phyloP scores from a whole-genome alignment of 2,329 filamentous ascomycete species.

The Ceratocystis eucalypticola region DNA sequence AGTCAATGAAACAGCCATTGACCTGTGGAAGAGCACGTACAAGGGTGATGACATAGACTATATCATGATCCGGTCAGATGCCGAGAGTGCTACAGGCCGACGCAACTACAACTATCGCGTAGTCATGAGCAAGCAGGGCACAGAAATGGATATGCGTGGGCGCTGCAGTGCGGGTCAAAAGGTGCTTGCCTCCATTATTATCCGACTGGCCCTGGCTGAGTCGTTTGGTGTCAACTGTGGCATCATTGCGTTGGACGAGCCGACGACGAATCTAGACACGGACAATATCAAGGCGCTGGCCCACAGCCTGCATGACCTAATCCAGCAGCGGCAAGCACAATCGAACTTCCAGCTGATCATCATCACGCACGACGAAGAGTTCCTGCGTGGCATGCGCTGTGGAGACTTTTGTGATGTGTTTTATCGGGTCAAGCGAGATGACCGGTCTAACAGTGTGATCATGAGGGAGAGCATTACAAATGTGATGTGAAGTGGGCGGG shows the following conservation, averaged over 20 bases:
- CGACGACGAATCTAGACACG: slow-evolving; percentile 88
- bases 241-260: slow-evolving; percentile 90
- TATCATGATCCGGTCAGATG: slow-evolving; percentile 86
- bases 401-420: slow-evolving; percentile 88
- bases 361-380: slow-evolving; percentile 97
- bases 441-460: slow-evolving; percentile 78
- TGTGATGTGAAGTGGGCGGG: slow-evolving; percentile 26
- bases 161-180: slow-evolving; percentile 95
- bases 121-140: slow-evolving; percentile 93
- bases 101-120: slow-evolving; percentile 94
- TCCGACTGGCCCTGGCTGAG: slow-evolving; percentile 87
- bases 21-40: slow-evolving; percentile 96
- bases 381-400: slow-evolving; percentile 83
- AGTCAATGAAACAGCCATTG: slow-evolving; percentile 85
- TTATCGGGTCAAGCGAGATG: slow-evolving; percentile 71
- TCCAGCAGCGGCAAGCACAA: slow-evolving; percentile 68
- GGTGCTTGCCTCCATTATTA: slow-evolving; percentile 92
- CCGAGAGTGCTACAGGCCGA: slow-evolving; percentile 58
- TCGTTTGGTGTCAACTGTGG: slow-evolving; percentile 95
- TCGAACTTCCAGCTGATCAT: slow-evolving; percentile 95
- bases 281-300: slow-evolving; percentile 91
- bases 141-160: slow-evolving; percentile 98
- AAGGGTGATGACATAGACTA: slow-evolving; percentile 95
- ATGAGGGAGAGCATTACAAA: slow-evolving; percentile 50
- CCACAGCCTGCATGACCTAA: slow-evolving; percentile 72